Evolutionary conservation across 1,139 yeast species (phyloP), one percentile per base, ranked within the genome.

Genomic region (Diutina mesorugosa): DNA sequence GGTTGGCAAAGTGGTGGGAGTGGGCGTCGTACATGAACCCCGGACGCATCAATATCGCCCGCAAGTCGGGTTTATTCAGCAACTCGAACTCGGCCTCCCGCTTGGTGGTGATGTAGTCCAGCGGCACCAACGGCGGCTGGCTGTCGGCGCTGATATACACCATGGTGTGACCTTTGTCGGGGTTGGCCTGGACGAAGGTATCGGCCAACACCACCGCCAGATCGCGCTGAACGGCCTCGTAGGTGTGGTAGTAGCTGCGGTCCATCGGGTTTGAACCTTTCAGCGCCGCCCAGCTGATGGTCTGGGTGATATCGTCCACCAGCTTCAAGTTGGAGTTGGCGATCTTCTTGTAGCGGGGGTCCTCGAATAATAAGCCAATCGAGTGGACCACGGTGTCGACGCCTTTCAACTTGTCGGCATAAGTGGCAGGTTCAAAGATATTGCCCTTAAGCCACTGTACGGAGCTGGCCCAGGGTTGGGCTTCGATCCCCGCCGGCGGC

Each of bases 111-210:
- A 90, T 80, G 66, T 90, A 90, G 1, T 83, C 89, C 0, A 72
- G 65, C 0, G 95, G 93, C 2, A 87, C 73, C 45, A 56, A 45
- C 0, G 91, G 90, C 53, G 81, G 77, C 59, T 84, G 83, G 57
- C 76, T 74, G 61, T 87, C 95, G 0, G 97, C 97, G 0, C 96
- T 87, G 4, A 90, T 78, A 65, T 88, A 90, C 0, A 87, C 90
- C 65, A 85, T 85, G 0, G 83, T 68, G 1, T 83, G 80, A 5
- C 62, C 56, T 2, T 51, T 10, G 2, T 54, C 47, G 6, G 59
- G 26, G n/a, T 45, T 59, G 51, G 61, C 64, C 50, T 75, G 66
- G 32, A 78, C 66, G 57, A 80, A 77, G 0, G 84, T 74, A 55
- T 82, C 80, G 0, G 90, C 93, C 26, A 87, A 69, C 1, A 79